Evolutionary conservation across 2,329 filamentous ascomycete species (phyloP), one percentile per base, ranked within the genome.

Genomic region (Sclerotiophoma versabilis): DNA sequence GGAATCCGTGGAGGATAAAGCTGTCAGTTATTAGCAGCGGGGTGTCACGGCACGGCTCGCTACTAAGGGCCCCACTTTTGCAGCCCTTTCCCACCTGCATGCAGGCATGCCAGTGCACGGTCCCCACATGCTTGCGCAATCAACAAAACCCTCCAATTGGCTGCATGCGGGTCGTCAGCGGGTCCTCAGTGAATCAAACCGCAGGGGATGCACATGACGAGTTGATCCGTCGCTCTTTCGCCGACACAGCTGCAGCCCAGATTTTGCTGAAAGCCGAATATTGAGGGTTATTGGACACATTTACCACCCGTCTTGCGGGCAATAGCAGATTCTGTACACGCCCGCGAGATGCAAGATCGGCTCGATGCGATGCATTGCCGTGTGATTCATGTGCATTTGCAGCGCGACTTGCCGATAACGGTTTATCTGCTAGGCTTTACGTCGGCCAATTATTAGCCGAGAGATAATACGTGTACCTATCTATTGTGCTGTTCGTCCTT

Each of bases 11-110:
- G 54, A 44, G 26, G 22, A 25, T 30, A 34, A 20, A 37, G 45
- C 41, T 54, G 50, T 47, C 46, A 54, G 26, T 57, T 42, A 33
- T 41, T 17, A 29, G 36, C 27, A 39, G 49, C 22, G 41, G 22
- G 53, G 27, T 37, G 22, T 37, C 19, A 45, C 52, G 56, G 51
- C 51, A 55, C 56, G 56, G 56, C 56, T 52, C 56, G 56, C 33
- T 38, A 19, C 33, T 38, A 19, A 19, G 14, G 11, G 41, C 32
- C 33, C 49, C 42, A 41, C 42, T n/a, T 15, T 22, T 20, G 17
- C 20, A 3, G n/a, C 17, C 23, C 45, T 15, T 25, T 45, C 20
- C 42, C 10, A 26, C 1, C 12, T 19, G n/a, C n/a, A n/a, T n/a
- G n/a, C 7, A 7, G 25, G 0, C 20, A 2, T 23, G 5, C 23